Conservation (phyloP, 2,329 filamentous ascomycete genomes). For the Anthostomella pinea region DNA sequence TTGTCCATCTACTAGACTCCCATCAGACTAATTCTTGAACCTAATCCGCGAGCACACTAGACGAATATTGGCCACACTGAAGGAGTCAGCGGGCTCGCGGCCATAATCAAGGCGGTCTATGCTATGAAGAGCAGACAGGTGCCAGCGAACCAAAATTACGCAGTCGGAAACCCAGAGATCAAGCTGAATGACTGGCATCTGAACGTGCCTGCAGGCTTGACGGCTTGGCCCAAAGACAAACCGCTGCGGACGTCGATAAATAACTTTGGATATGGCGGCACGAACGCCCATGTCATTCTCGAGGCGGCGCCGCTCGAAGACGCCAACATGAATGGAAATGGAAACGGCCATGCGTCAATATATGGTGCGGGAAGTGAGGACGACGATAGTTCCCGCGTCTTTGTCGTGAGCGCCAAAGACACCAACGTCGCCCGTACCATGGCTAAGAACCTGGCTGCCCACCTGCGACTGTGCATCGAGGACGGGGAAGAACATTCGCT, state of each 20-base stretch:
- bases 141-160: slow-evolving; percentile 23
- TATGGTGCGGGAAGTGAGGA: no score
- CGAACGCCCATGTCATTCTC: slow-evolving; percentile 33
- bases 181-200: slow-evolving; percentile 3
- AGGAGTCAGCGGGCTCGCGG: slow-evolving; percentile 23
- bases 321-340: background rate
- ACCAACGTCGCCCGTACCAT: background rate
- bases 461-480: background rate
- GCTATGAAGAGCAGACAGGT: slow-evolving; percentile 25
- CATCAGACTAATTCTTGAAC: no score
- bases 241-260: slow-evolving; percentile 30
- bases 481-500: background rate
- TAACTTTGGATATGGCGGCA: slow-evolving; percentile 37
- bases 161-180: slow-evolving; percentile 16
- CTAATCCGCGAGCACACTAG: no score
- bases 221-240: slow-evolving; percentile 7
- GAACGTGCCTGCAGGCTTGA: slow-evolving; percentile 5
- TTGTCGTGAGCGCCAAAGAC: slow-evolving; percentile 12
- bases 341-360: background rate
- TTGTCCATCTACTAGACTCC: no score
- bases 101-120: slow-evolving; percentile 27
- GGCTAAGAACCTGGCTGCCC: slow-evolving; percentile 1
- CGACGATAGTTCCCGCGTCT: background rate
- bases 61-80: slow-evolving; percentile 33
- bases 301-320: slow-evolving; percentile 17